Percentiles rank a stretch among this genome's conserved stretches.
Evolutionary conservation across 75 land plant genomes (phyloP).

Genomic region (Pinus tabuliformis): DNA sequence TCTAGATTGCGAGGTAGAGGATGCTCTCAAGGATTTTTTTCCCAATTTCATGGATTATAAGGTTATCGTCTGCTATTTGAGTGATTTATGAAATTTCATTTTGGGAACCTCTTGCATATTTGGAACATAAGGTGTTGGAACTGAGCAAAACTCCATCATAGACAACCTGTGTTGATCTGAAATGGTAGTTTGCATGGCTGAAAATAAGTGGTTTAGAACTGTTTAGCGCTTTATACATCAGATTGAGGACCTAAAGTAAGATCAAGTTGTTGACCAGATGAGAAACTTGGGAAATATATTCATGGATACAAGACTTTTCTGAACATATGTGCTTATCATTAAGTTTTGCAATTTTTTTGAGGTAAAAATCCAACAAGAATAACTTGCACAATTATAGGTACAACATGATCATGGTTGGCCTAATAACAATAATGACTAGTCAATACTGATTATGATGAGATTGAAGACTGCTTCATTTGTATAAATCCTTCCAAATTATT

Average conservation of each 20-base stretch:
- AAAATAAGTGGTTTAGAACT: not conserved
- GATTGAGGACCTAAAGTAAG: not conserved
- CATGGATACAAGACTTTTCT: not conserved
- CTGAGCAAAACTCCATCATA: not conserved
- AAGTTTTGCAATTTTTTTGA: not conserved
- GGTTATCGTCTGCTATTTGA: not conserved
- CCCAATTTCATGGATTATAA: too few species aligned
- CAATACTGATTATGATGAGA: too few species aligned
- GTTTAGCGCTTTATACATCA: not conserved
- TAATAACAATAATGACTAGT: too few species aligned
- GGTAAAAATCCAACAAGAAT: too few species aligned
- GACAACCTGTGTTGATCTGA: not conserved
- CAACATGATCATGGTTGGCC: too few species aligned
- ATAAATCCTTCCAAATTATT: too few species aligned
- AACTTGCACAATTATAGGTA: too few species aligned
- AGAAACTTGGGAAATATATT: not conserved
- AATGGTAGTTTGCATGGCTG: not conserved
- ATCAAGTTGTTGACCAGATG: conserved; percentile 1
- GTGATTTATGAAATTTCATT: not conserved
- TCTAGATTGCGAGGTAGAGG: too few species aligned
- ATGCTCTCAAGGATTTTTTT: too few species aligned
- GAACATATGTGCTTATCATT: not conserved
- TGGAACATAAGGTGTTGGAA: not conserved
- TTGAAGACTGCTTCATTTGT: too few species aligned
- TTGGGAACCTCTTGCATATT: not conserved